Conservation (phyloP, 2,329 filamentous ascomycete genomes). For the Stemphylium beticola region DNA sequence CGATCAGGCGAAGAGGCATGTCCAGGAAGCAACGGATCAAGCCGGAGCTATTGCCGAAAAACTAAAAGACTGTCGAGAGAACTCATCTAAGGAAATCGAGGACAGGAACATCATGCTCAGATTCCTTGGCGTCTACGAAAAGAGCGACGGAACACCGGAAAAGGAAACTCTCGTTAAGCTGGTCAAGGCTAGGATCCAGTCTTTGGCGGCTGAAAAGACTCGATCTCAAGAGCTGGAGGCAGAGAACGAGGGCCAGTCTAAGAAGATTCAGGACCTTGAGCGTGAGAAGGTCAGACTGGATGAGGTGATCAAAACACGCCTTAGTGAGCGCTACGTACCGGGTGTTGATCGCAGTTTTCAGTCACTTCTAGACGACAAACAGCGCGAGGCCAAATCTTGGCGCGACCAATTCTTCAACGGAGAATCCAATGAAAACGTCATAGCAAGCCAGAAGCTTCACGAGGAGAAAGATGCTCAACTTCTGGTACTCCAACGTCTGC, state of each 20-base stretch:
- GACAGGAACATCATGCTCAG: not conserved
- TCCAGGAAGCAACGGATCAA: not conserved
- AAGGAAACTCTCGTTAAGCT: not conserved
- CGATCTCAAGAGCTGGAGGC: not conserved
- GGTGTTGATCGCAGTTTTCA: not conserved
- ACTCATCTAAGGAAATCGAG: not conserved
- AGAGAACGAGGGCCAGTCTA: not conserved
- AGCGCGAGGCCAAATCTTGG: not conserved
- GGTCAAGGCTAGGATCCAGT: not conserved
- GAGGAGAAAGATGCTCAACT: slow-evolving; percentile 3
- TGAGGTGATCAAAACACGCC: not conserved
- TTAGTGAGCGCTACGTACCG: not conserved
- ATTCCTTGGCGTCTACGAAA: not conserved
- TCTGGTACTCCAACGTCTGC: not conserved
- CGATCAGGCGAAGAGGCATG: not conserved
- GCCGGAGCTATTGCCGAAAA: not conserved
- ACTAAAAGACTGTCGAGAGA: no score
- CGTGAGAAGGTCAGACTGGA: not conserved
- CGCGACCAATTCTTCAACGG: not conserved
- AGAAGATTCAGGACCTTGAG: not conserved
- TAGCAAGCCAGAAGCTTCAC: not conserved
- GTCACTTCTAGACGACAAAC: not conserved
- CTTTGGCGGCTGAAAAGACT: not conserved
- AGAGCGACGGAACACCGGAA: not conserved
- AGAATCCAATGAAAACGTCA: not conserved